phyloP scores from a whole-genome alignment of 148 eudicot genomes.

The Spergularia bocconei region DNA sequence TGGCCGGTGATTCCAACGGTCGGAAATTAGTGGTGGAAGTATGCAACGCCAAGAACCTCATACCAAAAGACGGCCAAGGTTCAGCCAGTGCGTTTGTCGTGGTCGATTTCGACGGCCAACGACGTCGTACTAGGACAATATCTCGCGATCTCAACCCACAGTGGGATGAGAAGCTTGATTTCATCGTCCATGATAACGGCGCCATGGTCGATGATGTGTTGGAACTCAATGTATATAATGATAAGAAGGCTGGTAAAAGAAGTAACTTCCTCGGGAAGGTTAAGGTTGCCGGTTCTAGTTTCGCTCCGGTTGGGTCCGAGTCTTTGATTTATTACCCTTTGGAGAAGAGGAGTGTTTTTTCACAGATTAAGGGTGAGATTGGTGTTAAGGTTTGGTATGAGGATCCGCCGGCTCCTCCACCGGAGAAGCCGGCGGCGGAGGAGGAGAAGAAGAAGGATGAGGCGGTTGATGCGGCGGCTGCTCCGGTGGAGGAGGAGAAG shows the following conservation, averaged over 20 bases:
- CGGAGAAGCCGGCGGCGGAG: constrained; percentile 16
- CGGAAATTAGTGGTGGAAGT: constrained; percentile 68
- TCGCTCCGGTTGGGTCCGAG: constrained; percentile 43
- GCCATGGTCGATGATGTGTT: constrained; percentile 43
- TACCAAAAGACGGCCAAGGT: constrained; percentile 96
- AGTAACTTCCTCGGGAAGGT: constrained; percentile 76
- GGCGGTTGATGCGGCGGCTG: background rate
- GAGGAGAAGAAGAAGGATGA: constrained; percentile 26
- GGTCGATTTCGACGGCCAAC: constrained; percentile 80
- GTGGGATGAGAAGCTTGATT: constrained; percentile 85
- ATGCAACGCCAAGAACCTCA: constrained; percentile 69
- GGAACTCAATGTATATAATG: constrained; percentile 73
- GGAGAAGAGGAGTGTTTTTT: constrained; percentile 84
- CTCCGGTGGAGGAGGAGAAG: constrained; percentile 17
- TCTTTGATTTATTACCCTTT: constrained; percentile 65
- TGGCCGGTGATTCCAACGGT: constrained; percentile 35
- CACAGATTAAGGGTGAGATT: constrained; percentile 88
- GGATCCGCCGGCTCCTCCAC: constrained; percentile 31
- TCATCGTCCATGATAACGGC: constrained; percentile 42
- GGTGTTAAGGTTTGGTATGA: constrained; percentile 71
- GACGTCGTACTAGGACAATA: constrained; percentile 70
- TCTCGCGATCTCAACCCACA: constrained; percentile 68
- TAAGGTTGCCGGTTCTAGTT: constrained; percentile 53
- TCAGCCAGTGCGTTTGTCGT: constrained; percentile 73
- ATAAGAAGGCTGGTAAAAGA: constrained; percentile 55